Base-by-base conservation (phyloP, 2,329 filamentous ascomycete genomes). In the Xylaria sp. region DNA sequence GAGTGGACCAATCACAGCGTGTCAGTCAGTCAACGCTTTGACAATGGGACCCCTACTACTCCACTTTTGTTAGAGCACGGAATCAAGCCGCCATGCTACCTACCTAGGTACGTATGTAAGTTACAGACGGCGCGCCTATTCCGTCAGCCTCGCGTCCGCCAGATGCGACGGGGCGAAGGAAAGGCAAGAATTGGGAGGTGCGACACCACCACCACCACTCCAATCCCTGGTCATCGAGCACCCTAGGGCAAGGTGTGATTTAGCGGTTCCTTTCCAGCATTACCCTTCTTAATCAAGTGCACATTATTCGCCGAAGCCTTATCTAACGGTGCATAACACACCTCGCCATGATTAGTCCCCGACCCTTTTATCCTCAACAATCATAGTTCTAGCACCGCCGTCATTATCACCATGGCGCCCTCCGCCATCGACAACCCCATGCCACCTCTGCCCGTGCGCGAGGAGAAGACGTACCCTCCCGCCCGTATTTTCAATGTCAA, bases 401-500 rank as follows among this genome's bases (percentile, higher is more conserved):
- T 41, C 58, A 50, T 52, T 55, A 66, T 61, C 69, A 73, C 56
- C 45, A 88, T 88, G 85, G 82, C 85, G 71, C 86, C 86, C 66
- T 85, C 86, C 61, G 87, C 84, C 39, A 79, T 84, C 72, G 85
- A 84, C 71, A 81, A 81, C 68, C 80, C 81, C 60, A 78, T 76
- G 77, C 77, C 72, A 13, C 72, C 70, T 30, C 25, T 76, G 79
- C 81, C 77, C 68, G 77, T 76, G 73, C 78, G 80, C 80, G 72
- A 78, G 73, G 81, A 81, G 77, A 82, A 80, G 76, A 82, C 76
- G 66, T 86, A 84, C 70, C 83, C 87, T 63, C 81, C 87, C 41
- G 81, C 87, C 68, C 84, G 83, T 48, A 83, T 91, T 61, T 89
- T 88, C 72, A 83, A 84, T n/a, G 85, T 89, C 66, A 87, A 86